Percentiles rank a stretch among this genome's conserved stretches.
Conservation (phyloP, 805 yeast species). For the Lipomyces mesembrius region DNA sequence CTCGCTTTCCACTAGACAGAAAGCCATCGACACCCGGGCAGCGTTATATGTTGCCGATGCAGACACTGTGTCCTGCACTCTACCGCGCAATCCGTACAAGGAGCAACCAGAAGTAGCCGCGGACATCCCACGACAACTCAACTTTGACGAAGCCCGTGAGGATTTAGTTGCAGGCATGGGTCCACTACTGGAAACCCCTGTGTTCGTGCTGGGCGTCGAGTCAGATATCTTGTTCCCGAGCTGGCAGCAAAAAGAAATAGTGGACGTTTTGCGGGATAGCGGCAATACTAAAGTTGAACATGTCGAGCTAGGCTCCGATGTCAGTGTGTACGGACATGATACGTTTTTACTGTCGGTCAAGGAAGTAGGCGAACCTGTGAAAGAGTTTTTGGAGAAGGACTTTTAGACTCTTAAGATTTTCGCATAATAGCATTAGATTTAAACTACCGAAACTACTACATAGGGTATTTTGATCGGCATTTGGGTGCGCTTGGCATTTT, state of each 20-base stretch:
- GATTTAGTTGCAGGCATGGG: constrained; percentile 72
- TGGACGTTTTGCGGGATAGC: constrained; percentile 56
- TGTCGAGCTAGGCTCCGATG: constrained; percentile 73
- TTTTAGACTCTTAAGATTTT: not conserved
- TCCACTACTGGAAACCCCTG: constrained; percentile 64
- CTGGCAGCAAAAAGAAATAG: constrained; percentile 90
- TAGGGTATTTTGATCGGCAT: too few relatives aligned
- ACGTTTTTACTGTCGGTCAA: constrained; percentile 81
- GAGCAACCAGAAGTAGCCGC: constrained; percentile 45
- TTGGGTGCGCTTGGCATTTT: too few relatives aligned
- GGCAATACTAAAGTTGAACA: constrained; percentile 56
- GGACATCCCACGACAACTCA: constrained; percentile 21
- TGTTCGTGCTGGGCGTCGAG: constrained; percentile 87
- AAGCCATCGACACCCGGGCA: constrained; percentile 24
- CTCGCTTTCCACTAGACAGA: constrained; percentile 27
- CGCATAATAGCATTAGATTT: too few relatives aligned
- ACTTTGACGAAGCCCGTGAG: constrained; percentile 37
- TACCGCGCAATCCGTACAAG: constrained; percentile 30
- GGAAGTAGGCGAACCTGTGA: constrained; percentile 78
- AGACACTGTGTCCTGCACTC: constrained; percentile 19
- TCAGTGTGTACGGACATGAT: constrained; percentile 88
- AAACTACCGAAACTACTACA: too few relatives aligned
- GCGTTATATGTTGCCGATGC: constrained; percentile 1
- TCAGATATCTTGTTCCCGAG: constrained; percentile 90
- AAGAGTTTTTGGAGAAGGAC: constrained; percentile 56